Evolutionary conservation across 225 moss, liverwort and hornwort species (phyloP).

Genomic region (Marchantia paleacea): DNA sequence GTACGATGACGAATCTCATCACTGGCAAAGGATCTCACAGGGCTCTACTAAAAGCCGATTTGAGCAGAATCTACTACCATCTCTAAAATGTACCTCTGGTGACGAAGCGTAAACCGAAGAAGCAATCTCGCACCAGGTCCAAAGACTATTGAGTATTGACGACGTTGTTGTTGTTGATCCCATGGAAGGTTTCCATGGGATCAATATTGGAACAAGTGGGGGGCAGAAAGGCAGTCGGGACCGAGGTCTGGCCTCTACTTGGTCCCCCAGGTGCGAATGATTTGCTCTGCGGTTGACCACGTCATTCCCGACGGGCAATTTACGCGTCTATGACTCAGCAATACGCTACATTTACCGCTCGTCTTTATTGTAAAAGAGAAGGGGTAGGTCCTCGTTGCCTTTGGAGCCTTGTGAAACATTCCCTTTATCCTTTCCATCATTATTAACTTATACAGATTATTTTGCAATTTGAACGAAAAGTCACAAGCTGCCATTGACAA

Average conservation of each 20-base stretch:
- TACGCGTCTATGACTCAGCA: neutral
- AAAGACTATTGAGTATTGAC: too few species aligned
- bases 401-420: neutral
- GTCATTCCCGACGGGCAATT: neutral
- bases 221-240: too few species aligned
- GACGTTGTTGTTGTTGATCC: too few species aligned
- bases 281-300: neutral
- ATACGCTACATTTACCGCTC: neutral
- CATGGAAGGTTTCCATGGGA: too few species aligned
- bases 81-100: too few species aligned
- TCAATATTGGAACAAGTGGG: too few species aligned
- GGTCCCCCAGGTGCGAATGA: too few species aligned
- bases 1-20: neutral
- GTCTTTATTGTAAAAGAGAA: neutral
- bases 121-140: too few species aligned
- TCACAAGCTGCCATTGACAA: neutral
- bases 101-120: too few species aligned
- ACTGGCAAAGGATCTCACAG: neutral
- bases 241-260: too few species aligned
- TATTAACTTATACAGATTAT: neutral
- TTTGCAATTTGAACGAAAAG: neutral
- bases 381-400: neutral
- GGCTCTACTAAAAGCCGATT: neutral
- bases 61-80: neutral
- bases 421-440: neutral